Percentiles rank a stretch among this genome's conserved stretches.
These are phyloP conservation scores for Vitis riparia DNA, from an alignment of 164 flowering plant species.

Conservation along the genomic window DNA sequence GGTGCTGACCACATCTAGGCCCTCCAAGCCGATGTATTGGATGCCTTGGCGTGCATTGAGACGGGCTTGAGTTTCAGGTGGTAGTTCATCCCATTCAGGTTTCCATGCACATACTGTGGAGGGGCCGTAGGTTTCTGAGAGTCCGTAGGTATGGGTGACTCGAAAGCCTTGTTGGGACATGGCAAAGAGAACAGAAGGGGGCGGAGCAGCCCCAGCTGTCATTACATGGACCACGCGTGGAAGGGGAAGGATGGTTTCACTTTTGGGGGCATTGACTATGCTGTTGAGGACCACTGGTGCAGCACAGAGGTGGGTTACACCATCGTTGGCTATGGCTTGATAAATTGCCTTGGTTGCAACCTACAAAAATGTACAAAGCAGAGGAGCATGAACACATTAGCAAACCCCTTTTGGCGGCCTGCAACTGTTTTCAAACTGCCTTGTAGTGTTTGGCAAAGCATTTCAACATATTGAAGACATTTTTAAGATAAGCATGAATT, in stretches of 20 bases:
- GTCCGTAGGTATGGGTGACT: constrained; percentile 90
- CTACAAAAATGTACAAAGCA: constrained; percentile 29
- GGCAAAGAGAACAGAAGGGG: constrained; percentile 66
- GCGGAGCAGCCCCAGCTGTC: constrained; percentile 98
- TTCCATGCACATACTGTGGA: constrained; percentile 91
- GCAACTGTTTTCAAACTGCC: no score
- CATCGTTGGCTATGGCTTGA: constrained; percentile 66
- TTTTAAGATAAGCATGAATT: not conserved
- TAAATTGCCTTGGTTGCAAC: constrained; percentile 85
- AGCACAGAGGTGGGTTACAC: constrained; percentile 93
- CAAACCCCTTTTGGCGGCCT: no score
- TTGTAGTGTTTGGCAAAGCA: no score
- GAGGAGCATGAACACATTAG: not conserved
- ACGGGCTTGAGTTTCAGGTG: constrained; percentile 67
- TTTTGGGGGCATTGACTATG: constrained; percentile 64
- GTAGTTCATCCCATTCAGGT: constrained; percentile 87
- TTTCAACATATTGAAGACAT: no score
- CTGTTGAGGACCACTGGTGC: constrained; percentile 95
- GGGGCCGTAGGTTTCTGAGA: constrained; percentile 95
- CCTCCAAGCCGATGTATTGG: constrained; percentile 72
- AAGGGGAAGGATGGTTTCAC: constrained; percentile 76
- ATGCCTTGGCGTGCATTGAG: constrained; percentile 90
- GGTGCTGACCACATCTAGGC: constrained; percentile 64
- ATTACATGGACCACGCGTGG: constrained; percentile 75
- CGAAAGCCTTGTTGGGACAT: constrained; percentile 78